Evolutionary conservation across 495 filamentous ascomycete species (phyloP).

Genomic region (Lophiotrema nucula): DNA sequence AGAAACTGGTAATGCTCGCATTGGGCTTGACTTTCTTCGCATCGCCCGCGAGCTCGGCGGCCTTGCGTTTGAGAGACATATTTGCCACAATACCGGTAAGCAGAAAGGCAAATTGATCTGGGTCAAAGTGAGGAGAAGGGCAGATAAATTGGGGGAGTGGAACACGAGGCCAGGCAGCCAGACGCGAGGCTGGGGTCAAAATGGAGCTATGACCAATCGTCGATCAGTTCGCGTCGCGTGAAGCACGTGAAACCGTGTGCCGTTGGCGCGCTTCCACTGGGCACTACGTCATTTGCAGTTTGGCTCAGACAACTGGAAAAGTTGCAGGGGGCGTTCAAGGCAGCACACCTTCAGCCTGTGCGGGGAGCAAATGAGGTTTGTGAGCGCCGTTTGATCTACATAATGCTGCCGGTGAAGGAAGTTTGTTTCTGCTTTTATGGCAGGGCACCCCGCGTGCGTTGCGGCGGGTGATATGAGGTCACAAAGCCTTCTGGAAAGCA

Average conservation of each 20-base stretch:
- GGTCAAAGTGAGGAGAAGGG: slow-evolving; percentile 3
- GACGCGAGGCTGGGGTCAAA: slow-evolving; percentile 1
- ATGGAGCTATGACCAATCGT: background rate
- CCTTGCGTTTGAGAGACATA: slow-evolving; percentile 69
- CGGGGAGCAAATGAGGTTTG: background rate
- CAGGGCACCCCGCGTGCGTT: no score
- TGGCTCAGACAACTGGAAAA: no score
- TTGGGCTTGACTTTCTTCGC: slow-evolving; percentile 74
- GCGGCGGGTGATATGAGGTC: no score
- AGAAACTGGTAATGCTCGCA: slow-evolving; percentile 65
- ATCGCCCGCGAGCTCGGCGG: slow-evolving; percentile 47
- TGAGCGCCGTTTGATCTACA: background rate
- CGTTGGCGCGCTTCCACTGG: background rate
- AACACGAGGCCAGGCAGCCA: slow-evolving; percentile 9
- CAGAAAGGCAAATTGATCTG: slow-evolving; percentile 14
- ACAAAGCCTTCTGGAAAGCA: no score
- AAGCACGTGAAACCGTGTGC: background rate
- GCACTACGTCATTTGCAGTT: background rate
- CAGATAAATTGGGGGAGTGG: background rate
- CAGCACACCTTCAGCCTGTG: no score
- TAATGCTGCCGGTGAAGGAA: no score
- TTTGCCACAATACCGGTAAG: slow-evolving; percentile 8
- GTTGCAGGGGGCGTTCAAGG: no score
- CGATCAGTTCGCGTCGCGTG: background rate
- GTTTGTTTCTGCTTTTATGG: no score